Evolutionary conservation across 2,329 filamentous ascomycete genomes (phyloP).

Genomic region (Fusarium sp.): DNA sequence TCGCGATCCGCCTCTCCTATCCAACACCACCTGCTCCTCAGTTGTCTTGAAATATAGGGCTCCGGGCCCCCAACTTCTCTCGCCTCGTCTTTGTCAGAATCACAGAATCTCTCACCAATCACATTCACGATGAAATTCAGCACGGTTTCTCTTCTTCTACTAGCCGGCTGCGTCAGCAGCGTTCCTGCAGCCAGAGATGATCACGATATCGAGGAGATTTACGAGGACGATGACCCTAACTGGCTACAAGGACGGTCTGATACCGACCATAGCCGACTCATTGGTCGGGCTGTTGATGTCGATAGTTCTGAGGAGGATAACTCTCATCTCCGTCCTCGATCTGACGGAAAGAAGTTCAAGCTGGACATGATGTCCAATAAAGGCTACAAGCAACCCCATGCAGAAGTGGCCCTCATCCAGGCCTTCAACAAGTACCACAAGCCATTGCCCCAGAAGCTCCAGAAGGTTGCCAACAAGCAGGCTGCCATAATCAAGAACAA

Average conservation of each 20-base stretch:
- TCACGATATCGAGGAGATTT: conserved; percentile 17
- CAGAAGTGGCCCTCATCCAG: conserved; percentile 43
- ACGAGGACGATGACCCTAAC: not conserved
- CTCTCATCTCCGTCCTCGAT: conserved; percentile 14
- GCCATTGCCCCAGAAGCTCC: conserved; percentile 45
- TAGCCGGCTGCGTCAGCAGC: conserved; percentile 28
- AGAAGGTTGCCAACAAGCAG: conserved; percentile 37
- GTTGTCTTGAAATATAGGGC: conserved; percentile 38
- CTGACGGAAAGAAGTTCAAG: conserved; percentile 41
- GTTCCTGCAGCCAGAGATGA: conserved; percentile 20
- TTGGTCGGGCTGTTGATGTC: conserved; percentile 9
- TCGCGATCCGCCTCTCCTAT: not conserved
- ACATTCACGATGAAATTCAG: conserved; percentile 34
- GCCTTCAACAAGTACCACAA: conserved; percentile 54
- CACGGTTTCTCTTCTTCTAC: conserved; percentile 35
- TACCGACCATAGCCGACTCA: conserved; percentile 7
- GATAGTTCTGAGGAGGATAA: conserved; percentile 7
- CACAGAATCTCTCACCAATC: not conserved
- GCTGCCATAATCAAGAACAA: conserved; percentile 40
- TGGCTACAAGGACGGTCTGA: not conserved
- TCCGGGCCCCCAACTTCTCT: conserved; percentile 1
- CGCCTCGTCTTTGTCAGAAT: not conserved
- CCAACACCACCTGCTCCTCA: not conserved
- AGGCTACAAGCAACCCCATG: conserved; percentile 50
- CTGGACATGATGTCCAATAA: conserved; percentile 52